Conservation (phyloP, 345 rosid species). For the Lenwebbia sp. region DNA sequence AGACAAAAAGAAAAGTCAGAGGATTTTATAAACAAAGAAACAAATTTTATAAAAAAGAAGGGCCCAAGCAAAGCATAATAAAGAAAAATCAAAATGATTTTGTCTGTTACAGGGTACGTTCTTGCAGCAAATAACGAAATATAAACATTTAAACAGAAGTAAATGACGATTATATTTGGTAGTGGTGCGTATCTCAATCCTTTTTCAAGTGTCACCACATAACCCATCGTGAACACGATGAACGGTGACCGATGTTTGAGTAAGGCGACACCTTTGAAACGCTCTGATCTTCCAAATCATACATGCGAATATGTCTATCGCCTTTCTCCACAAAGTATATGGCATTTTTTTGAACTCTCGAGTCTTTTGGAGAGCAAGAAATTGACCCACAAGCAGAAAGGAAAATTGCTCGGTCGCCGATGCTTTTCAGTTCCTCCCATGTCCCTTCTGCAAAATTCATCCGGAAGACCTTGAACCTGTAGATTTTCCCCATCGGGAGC, state of each 20-base stretch:
- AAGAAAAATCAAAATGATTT: too few relatives aligned
- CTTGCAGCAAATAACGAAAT: too few relatives aligned
- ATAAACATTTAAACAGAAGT: too few relatives aligned
- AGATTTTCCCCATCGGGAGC: fast-evolving
- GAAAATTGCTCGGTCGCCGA: background rate
- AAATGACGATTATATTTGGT: too few relatives aligned
- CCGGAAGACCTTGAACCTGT: background rate
- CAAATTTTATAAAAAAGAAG: too few relatives aligned
- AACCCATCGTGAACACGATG: background rate
- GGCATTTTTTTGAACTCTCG: background rate
- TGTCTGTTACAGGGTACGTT: too few relatives aligned
- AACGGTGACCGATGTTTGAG: background rate
- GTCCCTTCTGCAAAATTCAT: background rate
- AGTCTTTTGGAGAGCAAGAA: background rate
- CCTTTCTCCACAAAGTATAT: background rate
- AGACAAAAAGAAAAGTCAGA: too few relatives aligned
- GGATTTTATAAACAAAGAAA: too few relatives aligned
- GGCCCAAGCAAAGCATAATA: too few relatives aligned
- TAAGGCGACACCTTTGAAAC: background rate
- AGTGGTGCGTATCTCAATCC: too few relatives aligned
- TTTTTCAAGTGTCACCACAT: background rate
- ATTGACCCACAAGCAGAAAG: background rate
- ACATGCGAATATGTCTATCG: background rate
- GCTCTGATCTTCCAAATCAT: background rate
- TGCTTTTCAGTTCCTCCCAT: background rate